phyloP scores from a whole-genome alignment of 75 land plant genomes.

The Picea sitchensis region DNA sequence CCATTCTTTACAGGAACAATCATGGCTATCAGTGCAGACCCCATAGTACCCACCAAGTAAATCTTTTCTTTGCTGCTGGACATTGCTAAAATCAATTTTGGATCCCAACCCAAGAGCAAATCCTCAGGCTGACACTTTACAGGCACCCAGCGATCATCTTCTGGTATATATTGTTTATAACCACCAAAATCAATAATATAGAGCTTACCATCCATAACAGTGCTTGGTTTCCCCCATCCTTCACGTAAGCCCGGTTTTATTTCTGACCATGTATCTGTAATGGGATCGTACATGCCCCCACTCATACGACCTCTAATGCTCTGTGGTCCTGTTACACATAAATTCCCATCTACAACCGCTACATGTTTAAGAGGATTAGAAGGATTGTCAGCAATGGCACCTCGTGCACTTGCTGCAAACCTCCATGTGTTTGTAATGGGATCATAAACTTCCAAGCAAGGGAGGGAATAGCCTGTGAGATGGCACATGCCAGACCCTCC shows the following conservation, averaged over 20 bases:
- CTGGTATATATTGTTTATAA: conserved; percentile 24
- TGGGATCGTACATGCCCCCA: conserved; percentile 30
- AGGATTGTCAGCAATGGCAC: too few species aligned
- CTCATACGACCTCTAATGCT: conserved; percentile 12
- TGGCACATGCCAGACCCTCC: conserved; percentile 30
- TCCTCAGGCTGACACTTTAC: conserved; percentile 18
- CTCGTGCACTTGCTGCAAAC: too few species aligned
- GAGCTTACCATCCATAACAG: conserved; percentile 29
- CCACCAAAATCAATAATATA: conserved; percentile 26
- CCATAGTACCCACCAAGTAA: conserved; percentile 28
- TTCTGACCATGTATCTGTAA: conserved; percentile 16
- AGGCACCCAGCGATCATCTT: conserved; percentile 21
- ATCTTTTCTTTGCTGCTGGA: conserved; percentile 30
- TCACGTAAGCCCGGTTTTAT: conserved; percentile 20
- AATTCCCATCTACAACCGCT: too few species aligned
- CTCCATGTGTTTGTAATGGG: conserved; percentile 23
- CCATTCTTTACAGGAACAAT: conserved; percentile 27
- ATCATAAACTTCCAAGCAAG: conserved; percentile 28
- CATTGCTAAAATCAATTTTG: conserved; percentile 29
- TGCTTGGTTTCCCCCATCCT: conserved; percentile 38
- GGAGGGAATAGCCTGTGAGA: conserved; percentile 24
- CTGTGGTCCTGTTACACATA: too few species aligned
- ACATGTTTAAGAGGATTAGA: too few species aligned
- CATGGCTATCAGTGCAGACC: conserved; percentile 25
- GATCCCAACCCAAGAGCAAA: conserved; percentile 24